Percentiles rank a stretch among this genome's conserved stretches.
phyloP scores from a whole-genome alignment of 2,329 filamentous ascomycete genomes.

The Pyricularia sp. region DNA sequence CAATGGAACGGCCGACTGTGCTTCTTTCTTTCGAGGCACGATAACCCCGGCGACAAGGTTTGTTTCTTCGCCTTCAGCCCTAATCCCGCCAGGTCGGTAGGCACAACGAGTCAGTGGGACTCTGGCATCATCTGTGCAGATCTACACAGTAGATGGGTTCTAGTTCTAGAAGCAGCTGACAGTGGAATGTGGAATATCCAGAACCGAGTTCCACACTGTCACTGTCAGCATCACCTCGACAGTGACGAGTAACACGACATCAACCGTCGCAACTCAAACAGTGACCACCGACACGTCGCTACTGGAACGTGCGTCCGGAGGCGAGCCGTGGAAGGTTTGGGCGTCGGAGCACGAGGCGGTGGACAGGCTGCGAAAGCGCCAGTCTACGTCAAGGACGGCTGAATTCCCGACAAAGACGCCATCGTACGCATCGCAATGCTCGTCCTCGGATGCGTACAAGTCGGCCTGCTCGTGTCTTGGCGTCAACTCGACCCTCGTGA shows the following conservation, averaged over 20 bases:
- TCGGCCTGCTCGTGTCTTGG: slow-evolving; percentile 14
- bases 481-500: slow-evolving; percentile 8
- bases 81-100: neutral
- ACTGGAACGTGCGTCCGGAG: neutral
- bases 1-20: slow-evolving; percentile 10
- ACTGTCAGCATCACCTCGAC: slow-evolving; percentile 4
- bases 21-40: slow-evolving; percentile 8
- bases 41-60: slow-evolving; percentile 8
- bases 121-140: neutral
- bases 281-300: neutral
- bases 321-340: slow-evolving; percentile 6
- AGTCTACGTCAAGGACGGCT: neutral
- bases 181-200: neutral
- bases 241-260: slow-evolving; percentile 3
- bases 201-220: neutral
- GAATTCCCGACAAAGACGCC: slow-evolving; percentile 6
- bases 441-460: slow-evolving; percentile 8
- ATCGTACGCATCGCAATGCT: slow-evolving; percentile 9
- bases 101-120: neutral
- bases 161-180: neutral
- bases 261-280: slow-evolving; percentile 5
- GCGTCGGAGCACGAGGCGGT: slow-evolving; percentile 4
- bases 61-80: neutral
- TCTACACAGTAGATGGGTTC: neutral
- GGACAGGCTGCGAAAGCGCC: slow-evolving; percentile 1